Base-by-base conservation (phyloP, 2,329 filamentous ascomycete species). In the Raffaelea albimanens region DNA sequence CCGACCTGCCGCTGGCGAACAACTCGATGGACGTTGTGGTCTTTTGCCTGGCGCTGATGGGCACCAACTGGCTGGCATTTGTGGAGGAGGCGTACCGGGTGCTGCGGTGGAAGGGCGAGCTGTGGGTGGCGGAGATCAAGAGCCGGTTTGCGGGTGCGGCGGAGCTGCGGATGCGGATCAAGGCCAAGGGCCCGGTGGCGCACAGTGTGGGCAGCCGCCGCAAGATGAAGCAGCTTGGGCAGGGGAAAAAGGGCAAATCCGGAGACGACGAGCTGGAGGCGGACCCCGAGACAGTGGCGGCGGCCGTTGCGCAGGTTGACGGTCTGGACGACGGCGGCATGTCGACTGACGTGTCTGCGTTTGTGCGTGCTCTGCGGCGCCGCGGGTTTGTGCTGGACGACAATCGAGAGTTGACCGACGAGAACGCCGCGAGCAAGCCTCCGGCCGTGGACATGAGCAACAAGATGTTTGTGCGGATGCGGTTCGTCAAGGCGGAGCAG, bases 381-480 rank as follows among this genome's bases (percentile, higher is more conserved):
- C 75, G 90, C 19, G 93, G 93, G 0, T 96, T 98, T 59, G 72
- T 90, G n/a, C 73, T 96, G 25, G 78, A 76, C 29, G 5, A 16
- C 43, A 21, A 19, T 9, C 10, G 16, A 3, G 19, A 8, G 14
- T 9, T 14, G 5, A 56, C 75, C 70, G 53, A 65, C 21, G 61
- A 64, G 42, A 8, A 9, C 40, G 42, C 14, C n/a, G 7, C n/a
- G 8, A 42, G 40, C 44, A 51, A 52, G 46, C 38, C 50, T 11
- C 48, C 52, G 8, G 78, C 83, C 0, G 74, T 95, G 10, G 89
- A 98, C 67, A 69, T 94, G 59, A 78, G 76, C 48, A 98, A 98
- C 68, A 94, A 85, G 69, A 98, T 98, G 93, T 98, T 98, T 70
- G 91, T 97, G 56, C 87, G 85, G 68, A 91, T 98, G 88, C 81